Conservation (phyloP, 2,329 filamentous ascomycete species). For the Colletotrichum lentis region DNA sequence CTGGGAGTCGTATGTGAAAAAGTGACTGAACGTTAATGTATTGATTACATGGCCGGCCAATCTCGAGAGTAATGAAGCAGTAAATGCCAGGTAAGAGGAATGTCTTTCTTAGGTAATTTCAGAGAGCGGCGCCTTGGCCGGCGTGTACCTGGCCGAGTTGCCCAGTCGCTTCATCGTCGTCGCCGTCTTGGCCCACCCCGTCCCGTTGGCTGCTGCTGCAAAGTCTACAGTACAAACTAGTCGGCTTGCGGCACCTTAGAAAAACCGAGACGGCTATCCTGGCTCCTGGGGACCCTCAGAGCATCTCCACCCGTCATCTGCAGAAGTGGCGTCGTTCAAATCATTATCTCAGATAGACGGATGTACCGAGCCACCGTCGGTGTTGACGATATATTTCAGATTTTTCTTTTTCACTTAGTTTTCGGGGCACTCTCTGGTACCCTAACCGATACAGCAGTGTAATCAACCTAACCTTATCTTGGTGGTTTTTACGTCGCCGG, state of each 20-base stretch:
- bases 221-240: conserved; percentile 18
- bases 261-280: neutral
- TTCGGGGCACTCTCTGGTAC: neutral
- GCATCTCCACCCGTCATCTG: conserved; percentile 23
- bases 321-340: conserved; percentile 11
- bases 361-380: too few relatives aligned
- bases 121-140: conserved; percentile 11
- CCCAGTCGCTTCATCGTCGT: conserved; percentile 17
- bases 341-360: too few relatives aligned
- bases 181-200: conserved; percentile 16
- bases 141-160: conserved; percentile 32
- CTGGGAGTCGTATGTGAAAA: neutral
- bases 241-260: conserved; percentile 10
- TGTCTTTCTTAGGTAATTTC: conserved; percentile 27
- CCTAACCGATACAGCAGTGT: conserved; percentile 13
- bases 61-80: conserved; percentile 13
- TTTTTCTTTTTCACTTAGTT: neutral
- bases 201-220: conserved; percentile 4
- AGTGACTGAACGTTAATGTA: neutral
- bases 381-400: neutral
- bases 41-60: conserved; percentile 20
- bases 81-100: conserved; percentile 20
- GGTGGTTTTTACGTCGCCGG: conserved; percentile 7
- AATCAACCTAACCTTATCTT: conserved; percentile 30
- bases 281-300: neutral